Base-by-base conservation (phyloP, 352 stramenopile genomes). In the Halophytophthora polymorphica region DNA sequence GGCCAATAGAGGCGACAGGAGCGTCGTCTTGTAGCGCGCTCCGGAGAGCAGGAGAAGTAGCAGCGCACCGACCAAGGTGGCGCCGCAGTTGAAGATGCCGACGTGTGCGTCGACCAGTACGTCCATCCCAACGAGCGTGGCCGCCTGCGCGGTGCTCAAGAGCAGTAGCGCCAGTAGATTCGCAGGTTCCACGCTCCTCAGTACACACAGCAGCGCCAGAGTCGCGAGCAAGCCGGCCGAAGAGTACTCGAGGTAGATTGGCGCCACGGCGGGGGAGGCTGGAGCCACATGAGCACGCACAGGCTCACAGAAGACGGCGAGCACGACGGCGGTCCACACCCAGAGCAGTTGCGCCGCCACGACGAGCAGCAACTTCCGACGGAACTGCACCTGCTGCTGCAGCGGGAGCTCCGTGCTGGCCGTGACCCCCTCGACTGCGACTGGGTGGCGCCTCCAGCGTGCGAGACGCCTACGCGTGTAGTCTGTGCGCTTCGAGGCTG, bases 51-150 rank as follows among this genome's bases (percentile, higher is more conserved):
- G 13, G 2, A 73, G 41, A 35, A 74, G 61, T 13, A 74, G 34
- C 15, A 73, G 2, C n/a, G 66, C 53, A 28, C 59, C 69, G 21
- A 57, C 42, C 38, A 76, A 75, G 0, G 62, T 69, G 7, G 65
- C 48, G n/a, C 54, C 50, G 25, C 68, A 76, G 31, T 69, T 70
- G 52, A 74, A 77, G 28, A 82, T 55, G 11, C 58, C 63, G 31
- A 77, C 40, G 46, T 77, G 50, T 8, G 65, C 68, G 42, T 63
- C 56, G 29, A 74, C 71, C 12, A 28, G 31, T 43, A 66, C 55
- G 13, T 59, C 62, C 18, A 78, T n/a, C 3, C 45, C 58, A 6
- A 63, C 55, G 40, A 76, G 67, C 19, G 72, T 58, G 23, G 63
- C 47, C 18, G 59, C 59, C 14, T 76, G 66, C 2, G 39, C 45